Conservation (phyloP, 176 grass and related monocot species). For the Cocos nucifera region DNA sequence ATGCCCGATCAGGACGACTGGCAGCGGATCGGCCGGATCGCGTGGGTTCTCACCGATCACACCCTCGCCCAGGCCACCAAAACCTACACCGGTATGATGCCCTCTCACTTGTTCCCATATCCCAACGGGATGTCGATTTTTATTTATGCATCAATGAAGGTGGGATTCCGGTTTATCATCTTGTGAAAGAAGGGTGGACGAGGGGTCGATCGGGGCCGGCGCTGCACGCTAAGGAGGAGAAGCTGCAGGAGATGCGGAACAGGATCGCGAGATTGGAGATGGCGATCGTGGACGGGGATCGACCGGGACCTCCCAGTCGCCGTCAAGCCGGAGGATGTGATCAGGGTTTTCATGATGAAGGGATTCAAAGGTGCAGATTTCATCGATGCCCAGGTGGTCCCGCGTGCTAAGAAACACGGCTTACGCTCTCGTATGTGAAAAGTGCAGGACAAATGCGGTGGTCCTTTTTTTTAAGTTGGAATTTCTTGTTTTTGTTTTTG, state of each 20-base stretch:
- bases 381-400: too few species aligned
- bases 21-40: constrained; percentile 10
- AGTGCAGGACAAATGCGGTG: too few species aligned
- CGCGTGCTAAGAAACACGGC: too few species aligned
- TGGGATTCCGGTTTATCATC: constrained; percentile 16
- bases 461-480: too few species aligned
- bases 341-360: too few species aligned
- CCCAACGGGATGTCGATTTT: background rate
- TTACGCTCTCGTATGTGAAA: too few species aligned
- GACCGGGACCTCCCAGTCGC: too few species aligned
- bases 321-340: too few species aligned
- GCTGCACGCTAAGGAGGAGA: background rate
- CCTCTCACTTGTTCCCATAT: background rate
- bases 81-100: constrained; percentile 4
- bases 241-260: constrained; percentile 2
- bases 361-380: too few species aligned
- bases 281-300: too few species aligned
- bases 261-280: constrained; percentile 1
- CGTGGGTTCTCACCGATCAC: constrained; percentile 9
- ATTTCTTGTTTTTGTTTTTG: too few species aligned
- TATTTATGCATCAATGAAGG: background rate
- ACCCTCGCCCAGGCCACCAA: constrained; percentile 5
- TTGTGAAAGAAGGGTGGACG: background rate
- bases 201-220: background rate
- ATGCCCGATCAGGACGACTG: constrained; percentile 13